Base-by-base conservation (phyloP, 2,329 filamentous ascomycete species). In the Colletotrichum falcatum region DNA sequence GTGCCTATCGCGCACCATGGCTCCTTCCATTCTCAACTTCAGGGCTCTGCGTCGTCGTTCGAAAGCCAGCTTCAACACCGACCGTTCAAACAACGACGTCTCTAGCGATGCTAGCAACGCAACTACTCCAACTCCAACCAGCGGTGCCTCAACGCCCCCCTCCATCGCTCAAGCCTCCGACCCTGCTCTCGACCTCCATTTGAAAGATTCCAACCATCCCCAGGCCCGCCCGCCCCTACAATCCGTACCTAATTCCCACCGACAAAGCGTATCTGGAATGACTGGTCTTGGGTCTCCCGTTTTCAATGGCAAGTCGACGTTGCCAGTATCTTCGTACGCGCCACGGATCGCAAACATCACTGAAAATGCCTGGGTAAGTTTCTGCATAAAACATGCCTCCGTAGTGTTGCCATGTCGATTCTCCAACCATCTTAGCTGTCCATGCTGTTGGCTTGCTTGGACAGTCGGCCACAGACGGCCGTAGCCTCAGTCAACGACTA, bases 291-390 rank as follows among this genome's bases (percentile, higher is more conserved):
- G 88, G 23, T 85, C 88, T 30, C 86, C 88, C 33, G 81, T 85
- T 30, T 79, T 84, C 35, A 86, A 84, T 74, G 87, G 87, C 71
- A 88, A 87, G 77, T 85, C 82, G 65, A 86, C 83, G 73, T 82
- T 88, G 72, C 89, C 91, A 9, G 87, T 90, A 23, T 97, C 94
- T 64, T 90, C 91, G 53, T 95, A 93, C 81, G 92, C 94, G 37
- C 95, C 95, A 30, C 89, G 90, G 75, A 89, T 98, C 48, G 83
- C 91, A 53, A 97, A 95, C 42, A 85, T 97, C 48, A 85, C 89
- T 12, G 94, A 97, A 74, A 93, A 92, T 74, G 91, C 93, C 69
- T 97, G 94, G 92, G 94, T 97, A 88, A 76, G 90, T 30, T 46
- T 28, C n/a, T 23, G 16, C 30, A 44, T 28, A 30, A 33, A 23